These are phyloP conservation scores for Carex cristatella DNA, from an alignment of 176 grass and related monocot species.

Conservation along the genomic window DNA sequence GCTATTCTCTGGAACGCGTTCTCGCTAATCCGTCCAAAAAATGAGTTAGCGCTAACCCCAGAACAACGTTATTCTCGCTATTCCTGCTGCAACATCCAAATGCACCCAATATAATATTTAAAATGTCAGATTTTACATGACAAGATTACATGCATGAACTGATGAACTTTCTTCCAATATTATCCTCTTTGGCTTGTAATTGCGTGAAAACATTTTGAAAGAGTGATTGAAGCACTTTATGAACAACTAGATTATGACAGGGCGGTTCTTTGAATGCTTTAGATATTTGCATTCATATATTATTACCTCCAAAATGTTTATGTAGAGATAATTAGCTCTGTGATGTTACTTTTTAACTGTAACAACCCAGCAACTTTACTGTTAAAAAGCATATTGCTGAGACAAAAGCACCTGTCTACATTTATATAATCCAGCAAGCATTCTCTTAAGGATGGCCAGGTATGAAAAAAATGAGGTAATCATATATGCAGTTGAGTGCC, in stretches of 20 bases:
- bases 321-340: not conserved
- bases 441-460: not conserved
- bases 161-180: not conserved
- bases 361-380: not conserved
- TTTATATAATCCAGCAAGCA: not conserved
- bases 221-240: not conserved
- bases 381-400: not conserved
- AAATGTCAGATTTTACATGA: not conserved
- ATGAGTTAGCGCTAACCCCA: no score
- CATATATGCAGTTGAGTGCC: not conserved
- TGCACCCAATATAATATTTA: not conserved
- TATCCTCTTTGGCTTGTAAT: not conserved
- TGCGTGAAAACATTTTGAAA: not conserved
- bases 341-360: not conserved
- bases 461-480: not conserved
- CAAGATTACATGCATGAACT: not conserved
- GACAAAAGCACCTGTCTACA: not conserved
- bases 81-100: no score
- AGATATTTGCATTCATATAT: not conserved
- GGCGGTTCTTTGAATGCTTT: not conserved
- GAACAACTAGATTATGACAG: not conserved
- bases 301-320: not conserved
- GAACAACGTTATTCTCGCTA: no score
- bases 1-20: no score
- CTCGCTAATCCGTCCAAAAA: no score